Conservation (phyloP, 2,329 filamentous ascomycete genomes). For the Emericellopsis atlantica region DNA sequence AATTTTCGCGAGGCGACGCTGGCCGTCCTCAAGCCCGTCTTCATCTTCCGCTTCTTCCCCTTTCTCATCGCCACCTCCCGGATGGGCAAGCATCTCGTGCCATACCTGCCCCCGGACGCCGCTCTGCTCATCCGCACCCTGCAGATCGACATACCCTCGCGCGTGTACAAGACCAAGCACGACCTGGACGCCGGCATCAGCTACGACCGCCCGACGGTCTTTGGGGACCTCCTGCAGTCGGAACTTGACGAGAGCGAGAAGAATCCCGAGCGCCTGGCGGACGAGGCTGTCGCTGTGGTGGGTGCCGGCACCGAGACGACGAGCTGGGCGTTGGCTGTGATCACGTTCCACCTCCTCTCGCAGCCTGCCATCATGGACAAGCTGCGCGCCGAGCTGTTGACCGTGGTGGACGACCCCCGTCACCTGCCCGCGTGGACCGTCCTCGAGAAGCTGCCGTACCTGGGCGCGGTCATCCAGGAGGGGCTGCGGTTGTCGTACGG, state of each 20-base stretch:
- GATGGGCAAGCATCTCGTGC: slow-evolving; percentile 4
- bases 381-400: slow-evolving; percentile 15
- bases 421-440: slow-evolving; percentile 12
- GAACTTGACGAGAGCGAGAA: slow-evolving; percentile 22
- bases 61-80: slow-evolving; percentile 2
- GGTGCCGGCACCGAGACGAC: slow-evolving; percentile 22
- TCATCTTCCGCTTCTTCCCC: slow-evolving; percentile 8
- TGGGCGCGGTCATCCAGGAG: slow-evolving; percentile 23
- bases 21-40: slow-evolving; percentile 16
- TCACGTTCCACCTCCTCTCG: slow-evolving; percentile 20
- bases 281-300: slow-evolving; percentile 20
- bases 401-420: slow-evolving; percentile 11
- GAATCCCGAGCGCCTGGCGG: slow-evolving; percentile 12
- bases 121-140: slow-evolving; percentile 6
- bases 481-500: slow-evolving; percentile 19
- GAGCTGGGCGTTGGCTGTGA: slow-evolving; percentile 16
- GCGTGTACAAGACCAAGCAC: slow-evolving; percentile 4
- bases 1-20: slow-evolving; percentile 18
- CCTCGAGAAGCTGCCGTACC: slow-evolving; percentile 22
- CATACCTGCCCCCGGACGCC: slow-evolving; percentile 4
- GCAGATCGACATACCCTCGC: slow-evolving; percentile 5
- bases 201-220: slow-evolving; percentile 5
- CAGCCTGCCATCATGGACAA: slow-evolving; percentile 15
- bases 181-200: slow-evolving; percentile 3
- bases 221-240: slow-evolving; percentile 12